These are phyloP conservation scores for Neocucurbitaria cava DNA, from an alignment of 2,329 filamentous ascomycete species.

Conservation along the genomic window DNA sequence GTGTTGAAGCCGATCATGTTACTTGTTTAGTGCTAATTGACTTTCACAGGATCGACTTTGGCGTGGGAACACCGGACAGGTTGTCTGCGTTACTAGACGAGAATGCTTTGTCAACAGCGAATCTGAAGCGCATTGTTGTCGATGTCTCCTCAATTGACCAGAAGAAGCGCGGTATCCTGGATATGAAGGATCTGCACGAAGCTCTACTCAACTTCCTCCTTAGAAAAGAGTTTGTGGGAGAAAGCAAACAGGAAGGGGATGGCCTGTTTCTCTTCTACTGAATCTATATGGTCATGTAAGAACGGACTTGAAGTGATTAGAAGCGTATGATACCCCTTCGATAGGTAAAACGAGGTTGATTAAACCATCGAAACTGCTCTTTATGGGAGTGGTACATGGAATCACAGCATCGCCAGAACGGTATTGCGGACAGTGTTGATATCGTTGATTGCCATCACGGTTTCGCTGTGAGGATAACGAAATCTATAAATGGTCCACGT, in stretches of 20 bases:
- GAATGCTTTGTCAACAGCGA: slow-evolving; percentile 73
- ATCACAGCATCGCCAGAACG: neutral
- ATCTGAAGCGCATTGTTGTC: slow-evolving; percentile 80
- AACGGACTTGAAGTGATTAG: neutral
- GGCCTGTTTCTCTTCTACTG: slow-evolving; percentile 45
- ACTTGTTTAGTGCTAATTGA: slow-evolving; percentile 12
- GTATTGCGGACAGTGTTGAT: neutral
- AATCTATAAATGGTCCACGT: neutral
- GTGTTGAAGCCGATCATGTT: slow-evolving; percentile 38
- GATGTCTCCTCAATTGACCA: slow-evolving; percentile 93
- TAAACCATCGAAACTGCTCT: neutral
- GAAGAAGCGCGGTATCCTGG: slow-evolving; percentile 91
- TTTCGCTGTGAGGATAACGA: neutral
- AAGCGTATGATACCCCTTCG: slow-evolving; percentile 19
- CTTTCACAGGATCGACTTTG: slow-evolving; percentile 75
- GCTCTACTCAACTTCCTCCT: slow-evolving; percentile 79
- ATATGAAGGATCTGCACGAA: slow-evolving; percentile 92
- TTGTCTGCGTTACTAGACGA: slow-evolving; percentile 83
- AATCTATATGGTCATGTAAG: neutral
- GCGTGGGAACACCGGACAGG: slow-evolving; percentile 86
- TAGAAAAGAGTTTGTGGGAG: slow-evolving; percentile 68
- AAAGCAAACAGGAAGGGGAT: slow-evolving; percentile 34
- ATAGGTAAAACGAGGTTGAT: neutral
- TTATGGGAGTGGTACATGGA: neutral
- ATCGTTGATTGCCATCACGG: neutral